Evolutionary conservation across 2,329 filamentous ascomycete genomes (phyloP).

Genomic region (Stagonosporopsis vannaccii): DNA sequence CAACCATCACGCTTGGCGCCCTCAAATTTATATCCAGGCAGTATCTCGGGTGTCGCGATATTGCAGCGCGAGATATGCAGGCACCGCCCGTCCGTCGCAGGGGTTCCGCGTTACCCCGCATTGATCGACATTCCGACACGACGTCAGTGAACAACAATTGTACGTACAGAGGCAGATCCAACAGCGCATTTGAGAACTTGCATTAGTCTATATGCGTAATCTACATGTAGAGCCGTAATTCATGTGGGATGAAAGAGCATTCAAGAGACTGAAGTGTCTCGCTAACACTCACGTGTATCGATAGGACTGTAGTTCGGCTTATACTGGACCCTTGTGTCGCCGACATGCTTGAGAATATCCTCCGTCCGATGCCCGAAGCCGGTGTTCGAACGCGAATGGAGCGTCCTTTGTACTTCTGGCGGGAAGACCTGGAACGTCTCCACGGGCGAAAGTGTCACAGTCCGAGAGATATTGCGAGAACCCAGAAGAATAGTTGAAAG

Average conservation of each 20-base stretch:
- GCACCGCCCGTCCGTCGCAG: background rate
- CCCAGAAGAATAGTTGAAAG: constrained; percentile 2
- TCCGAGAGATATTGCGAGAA: background rate
- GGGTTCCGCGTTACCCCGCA: constrained; percentile 6
- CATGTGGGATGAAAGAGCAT: too few relatives aligned
- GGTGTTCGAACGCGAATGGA: background rate
- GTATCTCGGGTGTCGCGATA: constrained; percentile 6
- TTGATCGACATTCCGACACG: constrained; percentile 1
- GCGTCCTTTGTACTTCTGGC: background rate
- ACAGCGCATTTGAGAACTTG: background rate
- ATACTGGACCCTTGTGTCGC: constrained; percentile 2
- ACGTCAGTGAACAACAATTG: background rate
- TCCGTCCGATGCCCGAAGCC: constrained; percentile 1
- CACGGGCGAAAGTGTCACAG: background rate
- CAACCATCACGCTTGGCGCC: background rate
- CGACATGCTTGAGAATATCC: background rate
- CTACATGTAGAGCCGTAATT: too few relatives aligned
- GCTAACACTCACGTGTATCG: background rate
- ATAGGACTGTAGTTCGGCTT: constrained; percentile 1
- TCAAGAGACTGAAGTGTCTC: too few relatives aligned
- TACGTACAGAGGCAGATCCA: background rate
- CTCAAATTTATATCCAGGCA: background rate
- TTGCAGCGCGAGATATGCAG: background rate
- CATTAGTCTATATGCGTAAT: background rate
- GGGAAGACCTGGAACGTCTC: constrained; percentile 9